phyloP scores from a whole-genome alignment of 768 basidiomycete species.

The Leccinum ochraceum region DNA sequence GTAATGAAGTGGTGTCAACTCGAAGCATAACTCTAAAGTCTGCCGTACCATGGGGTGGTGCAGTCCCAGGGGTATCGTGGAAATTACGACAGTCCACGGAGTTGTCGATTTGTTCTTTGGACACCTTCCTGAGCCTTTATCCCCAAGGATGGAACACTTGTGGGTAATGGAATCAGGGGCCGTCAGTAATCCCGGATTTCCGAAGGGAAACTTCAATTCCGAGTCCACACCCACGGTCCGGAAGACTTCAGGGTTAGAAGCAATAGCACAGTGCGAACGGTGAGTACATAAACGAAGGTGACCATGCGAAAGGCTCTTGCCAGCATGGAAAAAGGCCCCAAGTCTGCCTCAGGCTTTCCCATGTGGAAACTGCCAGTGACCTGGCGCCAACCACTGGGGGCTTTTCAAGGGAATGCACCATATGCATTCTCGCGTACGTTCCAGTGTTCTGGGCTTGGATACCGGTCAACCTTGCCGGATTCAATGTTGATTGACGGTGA shows the following conservation, averaged over 20 bases:
- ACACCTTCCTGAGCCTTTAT: not conserved
- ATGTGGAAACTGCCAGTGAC: not conserved
- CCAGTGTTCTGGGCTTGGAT: not conserved
- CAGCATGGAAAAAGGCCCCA: not conserved
- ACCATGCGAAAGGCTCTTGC: not conserved
- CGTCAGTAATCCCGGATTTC: not conserved
- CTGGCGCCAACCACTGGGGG: not conserved
- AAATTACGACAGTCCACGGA: too few relatives aligned
- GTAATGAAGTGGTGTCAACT: too few relatives aligned
- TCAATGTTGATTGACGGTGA: too few relatives aligned
- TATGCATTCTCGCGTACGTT: not conserved
- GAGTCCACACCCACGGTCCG: not conserved
- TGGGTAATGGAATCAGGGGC: not conserved
- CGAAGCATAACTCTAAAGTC: too few relatives aligned
- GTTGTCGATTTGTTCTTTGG: too few relatives aligned
- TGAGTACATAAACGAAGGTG: not conserved
- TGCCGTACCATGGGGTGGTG: too few relatives aligned
- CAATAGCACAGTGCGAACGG: not conserved
- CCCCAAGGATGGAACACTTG: not conserved
- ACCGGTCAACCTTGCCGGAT: not conserved
- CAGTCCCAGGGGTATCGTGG: not conserved
- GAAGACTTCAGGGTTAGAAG: not conserved
- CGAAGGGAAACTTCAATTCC: not conserved
- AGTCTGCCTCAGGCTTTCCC: not conserved
- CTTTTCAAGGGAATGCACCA: not conserved